phyloP scores from a whole-genome alignment of 2,329 filamentous ascomycete species.

The Calonectria henricotiae region DNA sequence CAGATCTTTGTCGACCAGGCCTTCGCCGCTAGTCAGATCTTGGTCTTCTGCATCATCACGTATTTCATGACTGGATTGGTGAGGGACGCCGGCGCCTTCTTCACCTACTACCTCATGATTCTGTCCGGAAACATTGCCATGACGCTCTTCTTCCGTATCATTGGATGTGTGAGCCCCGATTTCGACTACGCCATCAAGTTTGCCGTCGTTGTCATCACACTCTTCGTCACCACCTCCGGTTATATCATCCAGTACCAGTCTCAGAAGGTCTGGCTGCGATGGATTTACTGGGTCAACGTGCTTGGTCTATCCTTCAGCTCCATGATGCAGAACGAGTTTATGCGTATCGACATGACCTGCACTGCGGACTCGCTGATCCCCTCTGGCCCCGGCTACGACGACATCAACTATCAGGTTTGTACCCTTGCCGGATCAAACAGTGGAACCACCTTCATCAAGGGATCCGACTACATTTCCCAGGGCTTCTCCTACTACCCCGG shows the following conservation, averaged over 20 bases:
- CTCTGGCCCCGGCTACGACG: constrained; percentile 77
- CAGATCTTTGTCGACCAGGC: constrained; percentile 86
- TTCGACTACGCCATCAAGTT: constrained; percentile 91
- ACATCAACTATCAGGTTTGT: constrained; percentile 85
- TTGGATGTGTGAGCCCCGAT: constrained; percentile 83
- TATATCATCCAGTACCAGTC: constrained; percentile 87
- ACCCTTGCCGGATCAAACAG: constrained; percentile 81
- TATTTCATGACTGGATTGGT: constrained; percentile 85
- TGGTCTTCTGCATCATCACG: constrained; percentile 82
- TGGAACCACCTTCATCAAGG: constrained; percentile 76
- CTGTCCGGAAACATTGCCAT: constrained; percentile 80
- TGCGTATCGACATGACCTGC: constrained; percentile 78
- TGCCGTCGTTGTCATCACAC: constrained; percentile 83
- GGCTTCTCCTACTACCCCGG: constrained; percentile 78
- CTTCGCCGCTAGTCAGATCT: constrained; percentile 80
- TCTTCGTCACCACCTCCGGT: constrained; percentile 87
- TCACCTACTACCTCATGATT: constrained; percentile 82
- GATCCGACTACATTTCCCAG: constrained; percentile 78
- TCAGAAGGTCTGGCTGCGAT: constrained; percentile 83
- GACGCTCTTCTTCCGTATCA: constrained; percentile 84
- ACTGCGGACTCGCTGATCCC: constrained; percentile 79
- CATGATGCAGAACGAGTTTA: constrained; percentile 92
- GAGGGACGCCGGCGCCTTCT: constrained; percentile 82
- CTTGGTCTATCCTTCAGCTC: constrained; percentile 83
- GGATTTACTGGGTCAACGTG: constrained; percentile 86